These are phyloP conservation scores for Sporothrix dimorphospora DNA, from an alignment of 2,329 filamentous ascomycete genomes.

Conservation along the genomic window DNA sequence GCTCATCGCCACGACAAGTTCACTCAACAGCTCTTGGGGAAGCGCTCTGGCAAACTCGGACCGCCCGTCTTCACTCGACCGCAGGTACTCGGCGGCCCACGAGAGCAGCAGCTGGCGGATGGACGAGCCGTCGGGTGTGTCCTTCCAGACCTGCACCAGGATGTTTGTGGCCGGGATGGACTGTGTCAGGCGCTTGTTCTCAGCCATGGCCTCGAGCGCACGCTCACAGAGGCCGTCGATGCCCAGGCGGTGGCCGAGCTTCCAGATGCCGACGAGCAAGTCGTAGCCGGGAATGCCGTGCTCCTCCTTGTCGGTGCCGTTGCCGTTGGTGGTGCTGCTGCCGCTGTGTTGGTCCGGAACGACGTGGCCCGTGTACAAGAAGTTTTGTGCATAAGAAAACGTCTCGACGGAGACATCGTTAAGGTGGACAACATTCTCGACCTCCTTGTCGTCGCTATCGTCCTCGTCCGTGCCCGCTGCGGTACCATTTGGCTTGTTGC, in stretches of 20 bases:
- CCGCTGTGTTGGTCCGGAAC: conserved; percentile 38
- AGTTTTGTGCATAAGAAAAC: conserved; percentile 60
- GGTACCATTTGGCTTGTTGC: neutral
- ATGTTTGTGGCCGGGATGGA: conserved; percentile 62
- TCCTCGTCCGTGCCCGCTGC: neutral
- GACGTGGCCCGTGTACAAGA: conserved; percentile 56
- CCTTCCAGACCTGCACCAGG: conserved; percentile 64
- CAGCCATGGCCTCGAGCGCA: conserved; percentile 60
- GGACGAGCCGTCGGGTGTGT: conserved; percentile 63
- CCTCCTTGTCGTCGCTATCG: conserved; percentile 33
- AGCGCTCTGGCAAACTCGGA: conserved; percentile 63
- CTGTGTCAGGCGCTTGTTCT: conserved; percentile 56
- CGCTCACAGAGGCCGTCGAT: conserved; percentile 60
- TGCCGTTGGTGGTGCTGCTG: conserved; percentile 32
- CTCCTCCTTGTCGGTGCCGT: conserved; percentile 33
- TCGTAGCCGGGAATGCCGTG: conserved; percentile 56
- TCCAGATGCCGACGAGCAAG: conserved; percentile 59
- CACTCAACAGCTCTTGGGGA: conserved; percentile 64
- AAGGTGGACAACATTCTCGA: conserved; percentile 57
- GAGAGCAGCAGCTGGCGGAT: conserved; percentile 61
- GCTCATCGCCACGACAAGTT: conserved; percentile 65
- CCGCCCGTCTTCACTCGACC: conserved; percentile 57
- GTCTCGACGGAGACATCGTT: conserved; percentile 53
- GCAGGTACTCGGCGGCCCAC: conserved; percentile 67
- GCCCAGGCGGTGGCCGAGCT: conserved; percentile 55